Percentiles rank a stretch among this genome's conserved stretches.
Evolutionary conservation across 1,284 basidiomycete species (phyloP).

Genomic region (Tylopilus sp.): DNA sequence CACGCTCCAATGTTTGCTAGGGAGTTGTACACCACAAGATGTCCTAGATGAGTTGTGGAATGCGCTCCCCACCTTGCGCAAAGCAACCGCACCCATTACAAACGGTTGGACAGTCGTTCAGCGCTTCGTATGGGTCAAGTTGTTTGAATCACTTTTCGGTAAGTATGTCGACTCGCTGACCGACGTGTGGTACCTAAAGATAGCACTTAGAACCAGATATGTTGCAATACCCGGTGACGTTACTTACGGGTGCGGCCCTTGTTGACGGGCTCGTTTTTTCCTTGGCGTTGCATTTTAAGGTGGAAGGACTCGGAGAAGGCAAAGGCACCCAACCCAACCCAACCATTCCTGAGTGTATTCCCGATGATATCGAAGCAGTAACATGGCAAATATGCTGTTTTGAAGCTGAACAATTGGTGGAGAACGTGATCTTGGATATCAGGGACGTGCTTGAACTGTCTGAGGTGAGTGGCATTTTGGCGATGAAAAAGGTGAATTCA

Average conservation of each 20-base stretch:
- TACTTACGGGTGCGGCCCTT: slow-evolving; percentile 62
- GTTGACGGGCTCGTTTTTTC: slow-evolving; percentile 54
- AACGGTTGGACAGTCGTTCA: slow-evolving; percentile 59
- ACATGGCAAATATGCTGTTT: slow-evolving; percentile 33
- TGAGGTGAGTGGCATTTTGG: slow-evolving; percentile 48
- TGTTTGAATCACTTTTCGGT: slow-evolving; percentile 62
- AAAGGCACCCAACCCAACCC: neutral
- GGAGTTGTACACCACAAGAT: slow-evolving; percentile 64
- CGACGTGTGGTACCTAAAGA: neutral
- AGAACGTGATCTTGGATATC: slow-evolving; percentile 58
- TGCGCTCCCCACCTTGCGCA: slow-evolving; percentile 61
- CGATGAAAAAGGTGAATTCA: slow-evolving; percentile 13
- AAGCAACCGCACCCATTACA: slow-evolving; percentile 41
- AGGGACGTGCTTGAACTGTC: slow-evolving; percentile 53
- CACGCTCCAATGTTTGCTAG: slow-evolving; percentile 59
- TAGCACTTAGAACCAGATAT: slow-evolving; percentile 58
- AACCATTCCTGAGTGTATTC: neutral
- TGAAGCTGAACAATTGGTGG: slow-evolving; percentile 47
- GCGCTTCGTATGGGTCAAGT: slow-evolving; percentile 58
- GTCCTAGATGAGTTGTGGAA: slow-evolving; percentile 68
- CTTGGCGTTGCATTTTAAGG: slow-evolving; percentile 50
- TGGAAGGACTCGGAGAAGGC: slow-evolving; percentile 43
- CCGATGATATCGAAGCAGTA: slow-evolving; percentile 17
- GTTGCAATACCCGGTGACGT: slow-evolving; percentile 60
- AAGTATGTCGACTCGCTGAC: slow-evolving; percentile 6